phyloP scores from a whole-genome alignment of 164 flowering plant genomes.

The Tetracentron sinense region DNA sequence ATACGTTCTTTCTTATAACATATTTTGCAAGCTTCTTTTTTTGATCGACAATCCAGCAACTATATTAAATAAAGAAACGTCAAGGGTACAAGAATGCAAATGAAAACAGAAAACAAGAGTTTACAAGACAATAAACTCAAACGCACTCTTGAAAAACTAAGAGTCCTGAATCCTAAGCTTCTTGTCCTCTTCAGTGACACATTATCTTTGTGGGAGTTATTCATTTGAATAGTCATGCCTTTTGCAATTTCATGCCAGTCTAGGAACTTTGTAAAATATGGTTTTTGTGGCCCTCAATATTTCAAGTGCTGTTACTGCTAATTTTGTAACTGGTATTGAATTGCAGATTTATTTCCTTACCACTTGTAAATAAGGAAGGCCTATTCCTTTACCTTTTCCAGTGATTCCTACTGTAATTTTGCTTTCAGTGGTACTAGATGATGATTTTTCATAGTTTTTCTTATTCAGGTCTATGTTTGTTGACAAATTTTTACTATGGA shows the following conservation, averaged over 20 bases:
- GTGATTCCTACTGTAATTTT: not conserved
- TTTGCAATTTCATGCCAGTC: not conserved
- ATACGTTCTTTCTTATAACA: not conserved
- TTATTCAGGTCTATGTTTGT: slow-evolving; percentile 68
- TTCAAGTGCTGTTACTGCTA: not conserved
- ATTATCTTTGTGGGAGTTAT: not conserved
- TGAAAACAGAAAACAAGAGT: too few relatives aligned
- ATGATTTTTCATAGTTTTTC: slow-evolving; percentile 7
- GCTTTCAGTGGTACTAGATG: not conserved
- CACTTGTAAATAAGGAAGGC: not conserved
- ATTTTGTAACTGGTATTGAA: not conserved
- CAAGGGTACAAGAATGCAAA: too few relatives aligned
- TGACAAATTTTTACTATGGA: slow-evolving; percentile 89
- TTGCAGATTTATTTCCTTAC: not conserved
- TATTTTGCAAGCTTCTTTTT: not conserved
- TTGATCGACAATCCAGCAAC: too few relatives aligned
- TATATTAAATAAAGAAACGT: too few relatives aligned
- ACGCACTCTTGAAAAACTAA: too few relatives aligned
- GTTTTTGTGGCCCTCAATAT: too few relatives aligned
- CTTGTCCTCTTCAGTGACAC: too few relatives aligned
- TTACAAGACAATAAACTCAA: too few relatives aligned
- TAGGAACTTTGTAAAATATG: not conserved
- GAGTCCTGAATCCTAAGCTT: too few relatives aligned
- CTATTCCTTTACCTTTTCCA: not conserved
- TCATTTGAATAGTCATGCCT: not conserved